A percentile compares a stretch with the other conserved stretches of the same genome.
Conservation (phyloP, 345 rosid species). For the Hibiscus mutabilis region DNA sequence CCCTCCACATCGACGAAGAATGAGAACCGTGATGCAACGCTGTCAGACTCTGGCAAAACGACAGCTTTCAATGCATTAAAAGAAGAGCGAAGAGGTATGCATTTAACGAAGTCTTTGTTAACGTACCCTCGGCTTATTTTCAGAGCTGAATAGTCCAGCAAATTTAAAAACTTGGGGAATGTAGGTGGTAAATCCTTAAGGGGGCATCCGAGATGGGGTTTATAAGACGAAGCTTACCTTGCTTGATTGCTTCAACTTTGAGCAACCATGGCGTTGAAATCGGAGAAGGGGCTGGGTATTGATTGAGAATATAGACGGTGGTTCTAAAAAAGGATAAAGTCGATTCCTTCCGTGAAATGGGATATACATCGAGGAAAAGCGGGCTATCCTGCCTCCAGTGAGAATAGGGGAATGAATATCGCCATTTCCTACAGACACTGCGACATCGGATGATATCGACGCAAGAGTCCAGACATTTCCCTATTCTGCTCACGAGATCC, state of each 20-base stretch:
- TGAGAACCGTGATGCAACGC: background rate
- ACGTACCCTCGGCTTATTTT: background rate
- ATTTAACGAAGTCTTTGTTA: no score
- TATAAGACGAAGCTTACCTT: background rate
- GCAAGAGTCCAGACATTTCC: background rate
- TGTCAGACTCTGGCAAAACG: background rate
- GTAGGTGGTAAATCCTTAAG: background rate
- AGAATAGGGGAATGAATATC: background rate
- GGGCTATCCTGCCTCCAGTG: background rate
- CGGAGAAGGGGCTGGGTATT: background rate
- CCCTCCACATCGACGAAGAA: background rate
- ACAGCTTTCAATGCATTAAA: background rate
- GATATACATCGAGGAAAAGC: background rate
- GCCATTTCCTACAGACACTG: background rate
- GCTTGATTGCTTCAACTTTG: background rate
- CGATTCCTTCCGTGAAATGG: background rate
- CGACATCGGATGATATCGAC: slow-evolving; percentile 4
- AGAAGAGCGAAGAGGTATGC: no score
- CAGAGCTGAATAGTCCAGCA: background rate
- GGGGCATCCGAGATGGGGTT: background rate
- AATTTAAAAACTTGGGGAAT: background rate
- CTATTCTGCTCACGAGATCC: background rate
- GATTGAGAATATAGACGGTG: background rate
- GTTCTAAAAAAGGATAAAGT: background rate
- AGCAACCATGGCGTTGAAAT: background rate